Evolutionary conservation across 305 asterid species (phyloP), one percentile per base, ranked within the genome.

Genomic region (Ajuga reptans): DNA sequence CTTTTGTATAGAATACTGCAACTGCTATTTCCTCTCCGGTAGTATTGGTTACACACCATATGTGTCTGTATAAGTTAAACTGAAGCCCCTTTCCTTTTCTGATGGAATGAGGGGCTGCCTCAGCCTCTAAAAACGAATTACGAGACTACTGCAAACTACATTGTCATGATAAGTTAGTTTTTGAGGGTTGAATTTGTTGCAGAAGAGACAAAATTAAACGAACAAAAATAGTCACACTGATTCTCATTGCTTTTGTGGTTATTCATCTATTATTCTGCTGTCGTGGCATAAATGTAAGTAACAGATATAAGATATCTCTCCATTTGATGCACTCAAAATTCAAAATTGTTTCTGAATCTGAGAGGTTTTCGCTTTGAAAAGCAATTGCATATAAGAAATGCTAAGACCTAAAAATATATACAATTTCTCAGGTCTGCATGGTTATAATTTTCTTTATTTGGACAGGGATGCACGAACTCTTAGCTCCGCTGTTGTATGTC

Each of bases 391-490:
- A 21, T 21, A 21, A 21, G 27, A 21, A 21, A 21, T 59, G 56
- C 12, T 55, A 53, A 29, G 60, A 57, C 16, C n/a, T 69, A 29
- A 24, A 36, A 12, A 70, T 15, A 0, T 34, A 11, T 18, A 15
- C 49, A 66, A 39, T 21, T 43, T 69, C 39, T 73, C 50, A 5
- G 47, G 31, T 64, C 59, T 64, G 69, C 31, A 15, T 76, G 36
- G 51, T 72, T 18, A 73, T 58, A 34, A 45, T 55, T 75, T 79
- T 24, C 45, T 62, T 64, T 74, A 66, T 69, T 31, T 74, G 64
- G 69, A 17, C 89, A 93, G 99, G 99, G 63, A 93, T 93, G 99
- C 99, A 93, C 62, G 97, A 93, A 72, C 89, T 93, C 29, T 80
- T 93, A 80, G 99, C 99, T 51, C 99, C 99, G 41, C 76, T 93